Evolutionary conservation across 177 flowering plant genomes (phyloP), one percentile per base, ranked within the genome.

Genomic region (Vitis hybrid): DNA sequence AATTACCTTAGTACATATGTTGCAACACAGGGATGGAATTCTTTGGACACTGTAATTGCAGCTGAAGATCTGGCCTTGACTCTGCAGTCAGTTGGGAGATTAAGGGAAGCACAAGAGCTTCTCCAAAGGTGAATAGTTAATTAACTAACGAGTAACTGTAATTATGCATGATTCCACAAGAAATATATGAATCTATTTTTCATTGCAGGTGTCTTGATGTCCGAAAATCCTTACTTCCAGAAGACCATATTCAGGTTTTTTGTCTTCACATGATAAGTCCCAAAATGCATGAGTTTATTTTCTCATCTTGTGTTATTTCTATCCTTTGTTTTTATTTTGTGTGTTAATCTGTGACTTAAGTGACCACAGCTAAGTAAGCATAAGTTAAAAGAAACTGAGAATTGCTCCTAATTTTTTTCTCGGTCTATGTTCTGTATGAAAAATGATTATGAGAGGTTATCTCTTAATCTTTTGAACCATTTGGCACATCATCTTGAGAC

Each of bases 21-120:
- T 73, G 18, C 60, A 10, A 51, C 55, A 62, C 76, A 93, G 98
- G 97, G 98, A 48, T 90, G 94, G 97, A 77, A 82, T 71, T 87
- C 92, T 18, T 74, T 88, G 82, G 96, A 89, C 22, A 90, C 98
- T 55, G 80, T 89, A 58, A 58, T 82, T 78, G 84, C 91, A 60
- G 94, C 96, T 72, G 98, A 94, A 82, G 71, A 77, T 22, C 77
- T 91, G 58, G 92, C 94, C 18, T 61, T 84, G 73, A 84, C 86
- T 62, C 79, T 94, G 45, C 88, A 83, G 64, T 79, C 86, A 22
- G 26, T 53, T 78, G 94, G 96, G 63, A 82, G 55, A 56, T 80
- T 90, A 70, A 75, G 45, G 63, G 98, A 94, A 77, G 87, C 98
- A 59, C 72, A 79, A 68, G 91, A 89, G 62, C 88, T 91, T 69